Conservation (phyloP, 1,139 yeast species). For the Sugiyamaella neomexicana region DNA sequence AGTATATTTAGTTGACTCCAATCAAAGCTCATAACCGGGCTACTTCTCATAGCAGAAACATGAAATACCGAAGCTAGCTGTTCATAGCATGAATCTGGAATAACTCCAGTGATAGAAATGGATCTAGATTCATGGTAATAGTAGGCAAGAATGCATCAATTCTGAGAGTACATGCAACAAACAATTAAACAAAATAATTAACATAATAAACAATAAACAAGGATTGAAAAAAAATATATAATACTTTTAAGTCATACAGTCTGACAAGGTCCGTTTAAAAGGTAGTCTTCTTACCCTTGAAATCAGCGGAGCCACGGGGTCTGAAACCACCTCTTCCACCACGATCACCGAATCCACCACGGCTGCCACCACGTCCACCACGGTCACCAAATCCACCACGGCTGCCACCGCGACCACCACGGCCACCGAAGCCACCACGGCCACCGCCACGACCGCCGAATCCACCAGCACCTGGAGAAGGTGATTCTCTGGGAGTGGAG, state of each 20-base stretch:
- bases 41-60: neutral
- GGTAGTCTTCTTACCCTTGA: slow-evolving; percentile 43
- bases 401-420: slow-evolving; percentile 35
- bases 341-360: slow-evolving; percentile 33
- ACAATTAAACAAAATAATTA: slow-evolving; percentile 8
- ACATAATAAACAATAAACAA: slow-evolving; percentile 11
- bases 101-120: too few relatives aligned
- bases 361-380: slow-evolving; percentile 40
- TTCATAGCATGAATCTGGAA: neutral
- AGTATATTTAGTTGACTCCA: too few relatives aligned
- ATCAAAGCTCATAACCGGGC: too few relatives aligned
- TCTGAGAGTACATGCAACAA: slow-evolving; percentile 14
- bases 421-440: slow-evolving; percentile 40
- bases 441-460: slow-evolving; percentile 46
- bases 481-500: slow-evolving; percentile 81
- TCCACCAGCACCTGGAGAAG: slow-evolving; percentile 45
- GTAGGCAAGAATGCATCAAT: slow-evolving; percentile 14
- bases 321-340: slow-evolving; percentile 33
- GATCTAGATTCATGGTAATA: slow-evolving; percentile 6
- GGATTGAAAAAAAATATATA: slow-evolving; percentile 12
- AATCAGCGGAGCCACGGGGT: slow-evolving; percentile 31
- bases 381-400: slow-evolving; percentile 37
- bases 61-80: neutral
- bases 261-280: slow-evolving; percentile 26
- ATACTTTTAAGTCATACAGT: slow-evolving; percentile 14